These are phyloP conservation scores for Neofusicoccum sp. DNA, from an alignment of 2,329 filamentous ascomycete species.

Conservation along the genomic window DNA sequence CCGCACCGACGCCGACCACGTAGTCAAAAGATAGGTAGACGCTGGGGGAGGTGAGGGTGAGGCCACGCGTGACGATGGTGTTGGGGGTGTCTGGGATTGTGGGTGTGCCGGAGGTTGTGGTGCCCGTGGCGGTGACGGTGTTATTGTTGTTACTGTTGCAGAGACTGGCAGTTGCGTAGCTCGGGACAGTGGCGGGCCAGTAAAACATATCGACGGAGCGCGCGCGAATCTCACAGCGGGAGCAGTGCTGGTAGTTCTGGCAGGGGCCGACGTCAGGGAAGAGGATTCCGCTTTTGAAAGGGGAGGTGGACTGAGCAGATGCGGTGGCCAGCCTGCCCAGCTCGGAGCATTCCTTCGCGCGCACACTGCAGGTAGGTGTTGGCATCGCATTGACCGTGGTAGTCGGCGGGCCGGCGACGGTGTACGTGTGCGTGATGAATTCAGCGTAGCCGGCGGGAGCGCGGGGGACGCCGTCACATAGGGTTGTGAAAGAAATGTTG, in stretches of 20 bases:
- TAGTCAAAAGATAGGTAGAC: constrained; percentile 1
- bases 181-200: neutral
- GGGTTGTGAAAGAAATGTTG: neutral
- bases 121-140: neutral
- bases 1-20: neutral
- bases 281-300: neutral
- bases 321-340: neutral
- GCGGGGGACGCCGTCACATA: neutral
- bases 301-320: neutral
- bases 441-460: neutral
- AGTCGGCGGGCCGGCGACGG: neutral
- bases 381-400: neutral
- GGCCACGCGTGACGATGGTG: neutral
- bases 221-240: neutral
- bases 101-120: neutral
- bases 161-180: too few relatives aligned
- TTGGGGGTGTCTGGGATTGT: neutral
- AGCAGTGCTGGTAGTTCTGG: neutral
- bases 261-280: neutral
- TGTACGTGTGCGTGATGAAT: neutral
- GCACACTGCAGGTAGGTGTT: neutral
- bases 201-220: neutral
- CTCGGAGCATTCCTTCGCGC: neutral
- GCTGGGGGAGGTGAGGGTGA: neutral
- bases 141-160: neutral